Evolutionary conservation across 176 grass and related monocot genomes (phyloP).

Genomic region (Pharus latifolius): DNA sequence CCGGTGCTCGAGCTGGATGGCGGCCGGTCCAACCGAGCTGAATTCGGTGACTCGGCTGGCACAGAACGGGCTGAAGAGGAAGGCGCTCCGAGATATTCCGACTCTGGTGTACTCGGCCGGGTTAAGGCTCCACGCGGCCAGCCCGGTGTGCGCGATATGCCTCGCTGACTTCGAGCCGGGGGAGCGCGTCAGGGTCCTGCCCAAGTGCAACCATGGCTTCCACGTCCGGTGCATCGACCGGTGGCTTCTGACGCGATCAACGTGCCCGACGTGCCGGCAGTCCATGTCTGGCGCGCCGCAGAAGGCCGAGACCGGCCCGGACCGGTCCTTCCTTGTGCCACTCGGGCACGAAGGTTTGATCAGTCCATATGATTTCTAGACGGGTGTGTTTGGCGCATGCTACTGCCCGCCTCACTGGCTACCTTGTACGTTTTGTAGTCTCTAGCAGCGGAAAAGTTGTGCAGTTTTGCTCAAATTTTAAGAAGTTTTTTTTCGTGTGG

Average conservation of each 20-base stretch:
- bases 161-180: constrained; percentile 46
- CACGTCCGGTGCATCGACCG: constrained; percentile 58
- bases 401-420: background rate
- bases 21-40: background rate
- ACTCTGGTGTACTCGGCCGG: constrained; percentile 44
- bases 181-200: constrained; percentile 54
- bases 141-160: constrained; percentile 49
- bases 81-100: constrained; percentile 69
- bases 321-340: constrained; percentile 23
- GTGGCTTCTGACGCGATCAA: constrained; percentile 50
- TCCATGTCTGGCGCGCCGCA: constrained; percentile 24
- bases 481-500: no score
- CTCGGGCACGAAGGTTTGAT: constrained; percentile 32
- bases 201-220: constrained; percentile 68
- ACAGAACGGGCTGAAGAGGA: constrained; percentile 32
- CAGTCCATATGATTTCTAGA: constrained; percentile 31
- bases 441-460: no score
- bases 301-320: constrained; percentile 5
- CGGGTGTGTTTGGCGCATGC: background rate
- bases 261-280: constrained; percentile 55
- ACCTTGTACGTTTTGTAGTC: background rate
- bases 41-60: constrained; percentile 32
- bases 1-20: constrained; percentile 41
- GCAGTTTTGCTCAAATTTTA: no score
- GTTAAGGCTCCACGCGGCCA: background rate